A percentile compares a stretch with the other conserved stretches of the same genome.
phyloP scores from a whole-genome alignment of 495 filamentous ascomycete genomes.

The Penicillium pancosmium region DNA sequence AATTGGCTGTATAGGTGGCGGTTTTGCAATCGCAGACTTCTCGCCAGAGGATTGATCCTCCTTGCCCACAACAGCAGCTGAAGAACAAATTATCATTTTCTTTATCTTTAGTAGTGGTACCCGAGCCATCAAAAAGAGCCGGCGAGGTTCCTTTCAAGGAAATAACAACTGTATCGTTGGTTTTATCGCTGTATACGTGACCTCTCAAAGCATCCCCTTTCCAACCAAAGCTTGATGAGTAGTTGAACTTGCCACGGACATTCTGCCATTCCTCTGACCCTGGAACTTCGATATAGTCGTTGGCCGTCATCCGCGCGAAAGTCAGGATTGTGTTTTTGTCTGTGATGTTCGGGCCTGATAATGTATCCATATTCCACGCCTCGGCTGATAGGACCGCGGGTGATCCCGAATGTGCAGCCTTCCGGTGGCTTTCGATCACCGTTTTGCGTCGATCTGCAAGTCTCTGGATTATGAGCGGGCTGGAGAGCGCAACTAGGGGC shows the following conservation, averaged over 20 bases:
- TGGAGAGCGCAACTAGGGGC: conserved; percentile 58
- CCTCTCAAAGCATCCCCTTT: conserved; percentile 84
- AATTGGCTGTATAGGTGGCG: conserved; percentile 82
- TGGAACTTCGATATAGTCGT: conserved; percentile 81
- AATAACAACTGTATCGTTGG: conserved; percentile 84
- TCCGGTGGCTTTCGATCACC: conserved; percentile 75
- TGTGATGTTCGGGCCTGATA: conserved; percentile 78
- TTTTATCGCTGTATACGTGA: conserved; percentile 87
- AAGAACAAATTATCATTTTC: conserved; percentile 97
- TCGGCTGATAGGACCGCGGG: conserved; percentile 62
- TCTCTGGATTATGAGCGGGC: conserved; percentile 69
- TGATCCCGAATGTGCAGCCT: conserved; percentile 63
- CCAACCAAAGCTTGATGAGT: conserved; percentile 87
- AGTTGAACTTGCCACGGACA: conserved; percentile 77
- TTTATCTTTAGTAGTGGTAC: conserved; percentile 96
- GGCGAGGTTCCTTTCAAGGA: conserved; percentile 89
- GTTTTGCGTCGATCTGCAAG: conserved; percentile 76
- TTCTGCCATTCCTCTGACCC: conserved; percentile 80
- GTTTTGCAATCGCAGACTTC: conserved; percentile 91
- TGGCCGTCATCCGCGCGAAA: conserved; percentile 81
- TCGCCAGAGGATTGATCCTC: conserved; percentile 82
- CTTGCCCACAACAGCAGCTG: conserved; percentile 95
- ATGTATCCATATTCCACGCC: conserved; percentile 82
- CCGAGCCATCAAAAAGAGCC: conserved; percentile 92
- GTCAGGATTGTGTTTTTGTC: conserved; percentile 83